phyloP scores from a whole-genome alignment of 129 eudicot species.

The Escallonia herrerae region DNA sequence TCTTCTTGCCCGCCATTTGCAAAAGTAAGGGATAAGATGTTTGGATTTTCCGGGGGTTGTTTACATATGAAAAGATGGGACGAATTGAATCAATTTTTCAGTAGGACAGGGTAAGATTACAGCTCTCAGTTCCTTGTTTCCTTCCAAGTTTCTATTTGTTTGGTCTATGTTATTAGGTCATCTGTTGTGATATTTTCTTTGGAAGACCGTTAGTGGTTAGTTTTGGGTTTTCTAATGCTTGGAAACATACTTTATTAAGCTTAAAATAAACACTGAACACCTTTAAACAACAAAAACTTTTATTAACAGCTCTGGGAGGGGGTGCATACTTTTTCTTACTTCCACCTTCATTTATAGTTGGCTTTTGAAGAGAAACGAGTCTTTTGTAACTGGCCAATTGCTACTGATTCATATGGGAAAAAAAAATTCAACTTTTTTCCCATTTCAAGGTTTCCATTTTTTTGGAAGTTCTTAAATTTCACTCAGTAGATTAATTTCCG shows the following conservation, averaged over 20 bases:
- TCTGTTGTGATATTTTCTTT: background rate
- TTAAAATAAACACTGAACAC: background rate
- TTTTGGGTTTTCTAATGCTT: background rate
- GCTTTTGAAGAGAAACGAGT: background rate
- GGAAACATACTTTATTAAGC: background rate
- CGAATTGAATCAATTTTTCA: constrained; percentile 66
- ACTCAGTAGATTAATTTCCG: background rate
- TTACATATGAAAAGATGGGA: constrained; percentile 81
- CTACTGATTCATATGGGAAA: too few relatives aligned
- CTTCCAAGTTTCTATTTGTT: background rate
- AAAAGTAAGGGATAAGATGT: constrained; percentile 45
- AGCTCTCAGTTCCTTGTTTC: background rate
- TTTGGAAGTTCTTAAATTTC: background rate
- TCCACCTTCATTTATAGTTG: background rate
- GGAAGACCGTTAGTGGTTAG: too few relatives aligned
- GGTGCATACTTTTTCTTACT: constrained; percentile 1
- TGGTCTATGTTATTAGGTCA: background rate
- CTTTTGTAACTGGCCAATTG: too few relatives aligned
- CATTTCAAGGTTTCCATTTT: background rate
- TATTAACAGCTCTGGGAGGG: background rate
- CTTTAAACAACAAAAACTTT: background rate
- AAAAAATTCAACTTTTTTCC: background rate
- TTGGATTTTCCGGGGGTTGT: constrained; percentile 89
- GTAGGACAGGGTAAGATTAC: constrained; percentile 55
- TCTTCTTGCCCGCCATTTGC: constrained; percentile 55